These are phyloP conservation scores for Calonectria multiphialidica DNA, from an alignment of 2,329 filamentous ascomycete species.

Conservation along the genomic window DNA sequence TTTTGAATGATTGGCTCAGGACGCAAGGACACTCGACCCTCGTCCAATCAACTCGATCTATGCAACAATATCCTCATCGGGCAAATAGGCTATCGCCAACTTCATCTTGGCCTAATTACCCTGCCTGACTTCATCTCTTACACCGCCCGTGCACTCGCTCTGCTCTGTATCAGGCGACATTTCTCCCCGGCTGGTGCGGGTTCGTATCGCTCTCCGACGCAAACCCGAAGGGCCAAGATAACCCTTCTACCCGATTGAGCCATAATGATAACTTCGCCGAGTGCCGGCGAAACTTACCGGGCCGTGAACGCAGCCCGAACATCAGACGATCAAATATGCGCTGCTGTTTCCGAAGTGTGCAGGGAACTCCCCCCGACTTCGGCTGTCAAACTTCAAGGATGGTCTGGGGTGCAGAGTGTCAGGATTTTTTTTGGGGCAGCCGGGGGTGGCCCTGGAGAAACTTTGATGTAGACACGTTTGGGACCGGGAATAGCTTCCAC, in stretches of 20 bases:
- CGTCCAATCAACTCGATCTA: neutral
- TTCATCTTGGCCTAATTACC: neutral
- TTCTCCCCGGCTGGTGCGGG: neutral
- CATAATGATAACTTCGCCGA: neutral
- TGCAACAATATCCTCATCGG: neutral
- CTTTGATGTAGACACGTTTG: neutral
- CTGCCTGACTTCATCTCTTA: too few relatives aligned
- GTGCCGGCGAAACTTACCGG: neutral
- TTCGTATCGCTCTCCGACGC: neutral
- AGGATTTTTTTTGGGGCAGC: neutral
- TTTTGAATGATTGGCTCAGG: conserved; percentile 4
- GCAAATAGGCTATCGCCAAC: neutral
- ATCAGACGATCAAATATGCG: neutral
- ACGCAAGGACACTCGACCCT: neutral
- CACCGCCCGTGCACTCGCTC: neutral
- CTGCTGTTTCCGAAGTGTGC: neutral
- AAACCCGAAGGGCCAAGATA: neutral
- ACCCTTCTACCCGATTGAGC: neutral
- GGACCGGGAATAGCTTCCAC: neutral
- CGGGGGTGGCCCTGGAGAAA: neutral
- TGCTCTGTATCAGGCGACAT: neutral
- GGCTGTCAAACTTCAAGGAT: neutral
- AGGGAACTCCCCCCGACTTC: neutral
- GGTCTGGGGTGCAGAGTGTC: neutral
- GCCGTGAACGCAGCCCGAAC: neutral